Evolutionary conservation across 2,329 filamentous ascomycete species (phyloP).

Genomic region (Rhexocercosporidium sp.): DNA sequence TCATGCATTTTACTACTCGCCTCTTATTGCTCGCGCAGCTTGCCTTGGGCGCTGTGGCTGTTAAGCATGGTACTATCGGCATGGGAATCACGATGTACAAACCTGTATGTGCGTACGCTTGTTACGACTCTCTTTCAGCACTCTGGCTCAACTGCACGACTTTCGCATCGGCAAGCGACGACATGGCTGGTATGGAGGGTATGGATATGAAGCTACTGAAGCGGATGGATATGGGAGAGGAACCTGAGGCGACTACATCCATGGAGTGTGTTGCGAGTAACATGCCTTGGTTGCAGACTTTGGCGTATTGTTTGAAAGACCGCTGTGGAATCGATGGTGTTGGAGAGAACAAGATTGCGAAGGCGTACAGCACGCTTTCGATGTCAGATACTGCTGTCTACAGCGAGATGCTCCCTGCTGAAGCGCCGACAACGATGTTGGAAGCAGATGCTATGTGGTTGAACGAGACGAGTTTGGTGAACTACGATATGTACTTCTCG

Average conservation of each 20-base stretch:
- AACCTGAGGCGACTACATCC: constrained; percentile 10
- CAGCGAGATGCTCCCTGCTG: constrained; percentile 10
- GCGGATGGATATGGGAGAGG: constrained; percentile 15
- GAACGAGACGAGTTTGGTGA: constrained; percentile 17
- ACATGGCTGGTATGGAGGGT: constrained; percentile 8
- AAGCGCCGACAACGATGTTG: constrained; percentile 1
- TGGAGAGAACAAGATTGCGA: constrained; percentile 7
- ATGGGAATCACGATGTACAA: constrained; percentile 22
- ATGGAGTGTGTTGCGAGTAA: constrained; percentile 12
- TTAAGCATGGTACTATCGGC: constrained; percentile 19
- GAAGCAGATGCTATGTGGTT: constrained; percentile 20
- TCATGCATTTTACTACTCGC: background rate
- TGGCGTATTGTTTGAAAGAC: constrained; percentile 13
- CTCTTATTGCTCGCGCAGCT: constrained; percentile 3
- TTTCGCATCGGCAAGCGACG: background rate
- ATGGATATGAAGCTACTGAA: constrained; percentile 16
- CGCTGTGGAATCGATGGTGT: constrained; percentile 10
- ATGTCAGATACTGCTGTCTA: constrained; percentile 5
- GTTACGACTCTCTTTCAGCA: constrained; percentile 13
- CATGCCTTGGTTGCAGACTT: constrained; percentile 15
- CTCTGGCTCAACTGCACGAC: constrained; percentile 19
- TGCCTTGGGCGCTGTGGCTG: background rate
- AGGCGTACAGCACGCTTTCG: constrained; percentile 1
- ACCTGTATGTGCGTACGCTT: constrained; percentile 17
- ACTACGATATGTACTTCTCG: constrained; percentile 5